These are phyloP conservation scores for Gorgonomyces haynaldii DNA, from an alignment of 192 early-diverging fungal species.

Conservation along the genomic window DNA sequence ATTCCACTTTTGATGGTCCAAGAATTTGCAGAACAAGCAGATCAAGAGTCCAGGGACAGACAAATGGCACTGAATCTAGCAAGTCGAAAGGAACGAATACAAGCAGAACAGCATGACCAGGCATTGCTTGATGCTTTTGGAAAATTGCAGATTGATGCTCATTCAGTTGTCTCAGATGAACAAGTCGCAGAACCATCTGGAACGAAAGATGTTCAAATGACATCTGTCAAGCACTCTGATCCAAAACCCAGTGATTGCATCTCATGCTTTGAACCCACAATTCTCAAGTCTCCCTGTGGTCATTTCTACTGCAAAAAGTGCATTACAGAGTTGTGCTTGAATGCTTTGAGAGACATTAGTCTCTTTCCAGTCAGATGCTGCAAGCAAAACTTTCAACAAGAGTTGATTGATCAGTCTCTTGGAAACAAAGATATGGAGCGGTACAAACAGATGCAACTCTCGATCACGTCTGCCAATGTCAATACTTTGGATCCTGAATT, in stretches of 20 bases:
- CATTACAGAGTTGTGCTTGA: slow-evolving; percentile 1
- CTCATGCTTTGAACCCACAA: not conserved
- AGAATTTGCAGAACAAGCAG: no score
- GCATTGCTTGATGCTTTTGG: no score
- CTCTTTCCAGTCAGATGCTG: slow-evolving; percentile 12
- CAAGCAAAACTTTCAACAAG: slow-evolving; percentile 3
- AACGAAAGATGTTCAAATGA: no score
- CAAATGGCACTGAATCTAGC: no score
- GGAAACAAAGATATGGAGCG: not conserved
- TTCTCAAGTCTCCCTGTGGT: slow-evolving; percentile 1
- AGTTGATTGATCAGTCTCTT: not conserved
- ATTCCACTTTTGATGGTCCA: no score
- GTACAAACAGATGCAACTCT: slow-evolving; percentile 3
- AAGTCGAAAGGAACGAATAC: no score
- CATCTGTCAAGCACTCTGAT: no score
- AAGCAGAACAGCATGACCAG: no score
- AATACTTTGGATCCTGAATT: slow-evolving; percentile 9
- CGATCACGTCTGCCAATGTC: not conserved
- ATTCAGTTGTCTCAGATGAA: no score
- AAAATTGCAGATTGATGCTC: no score
- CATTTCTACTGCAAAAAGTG: slow-evolving; percentile 11
- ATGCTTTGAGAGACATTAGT: slow-evolving; percentile 3
- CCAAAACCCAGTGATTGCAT: slow-evolving; percentile 6
- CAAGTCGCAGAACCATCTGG: no score
- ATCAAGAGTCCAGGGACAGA: no score